A percentile compares a stretch with the other conserved stretches of the same genome.
phyloP scores from a whole-genome alignment of 177 flowering plant species.

The Vitis hybrid region DNA sequence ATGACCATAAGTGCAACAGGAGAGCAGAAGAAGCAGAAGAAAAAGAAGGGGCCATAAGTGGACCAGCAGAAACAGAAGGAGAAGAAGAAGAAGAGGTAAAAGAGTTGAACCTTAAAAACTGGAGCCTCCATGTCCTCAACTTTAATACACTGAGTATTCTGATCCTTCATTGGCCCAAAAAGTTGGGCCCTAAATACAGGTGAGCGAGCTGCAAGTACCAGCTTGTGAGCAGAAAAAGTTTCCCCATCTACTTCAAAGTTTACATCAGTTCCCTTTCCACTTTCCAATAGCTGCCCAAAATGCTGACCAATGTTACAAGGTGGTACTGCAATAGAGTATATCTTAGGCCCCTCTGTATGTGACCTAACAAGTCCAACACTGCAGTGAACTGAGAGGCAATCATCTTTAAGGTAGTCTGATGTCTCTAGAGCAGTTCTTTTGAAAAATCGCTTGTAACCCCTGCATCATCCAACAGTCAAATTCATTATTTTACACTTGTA shows the following conservation, averaged over 20 bases:
- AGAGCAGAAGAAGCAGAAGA: background rate
- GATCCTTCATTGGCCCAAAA: conserved; percentile 74
- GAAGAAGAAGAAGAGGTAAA: no score
- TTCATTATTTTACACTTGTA: background rate
- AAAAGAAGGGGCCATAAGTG: background rate
- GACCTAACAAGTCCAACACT: conserved; percentile 65
- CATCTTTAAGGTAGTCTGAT: conserved; percentile 74
- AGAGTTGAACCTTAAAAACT: conserved; percentile 55
- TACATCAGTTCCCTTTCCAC: conserved; percentile 59
- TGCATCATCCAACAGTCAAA: conserved; percentile 24
- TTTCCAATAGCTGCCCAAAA: conserved; percentile 57
- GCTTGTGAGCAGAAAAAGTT: conserved; percentile 56
- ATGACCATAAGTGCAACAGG: background rate
- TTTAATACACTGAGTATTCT: conserved; percentile 41
- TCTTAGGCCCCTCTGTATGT: conserved; percentile 57
- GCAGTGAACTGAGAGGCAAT: conserved; percentile 61
- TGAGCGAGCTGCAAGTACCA: conserved; percentile 76
- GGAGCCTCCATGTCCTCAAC: conserved; percentile 68
- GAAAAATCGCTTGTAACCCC: conserved; percentile 77
- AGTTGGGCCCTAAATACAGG: conserved; percentile 77
- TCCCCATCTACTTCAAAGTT: conserved; percentile 61
- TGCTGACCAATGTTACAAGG: conserved; percentile 59
- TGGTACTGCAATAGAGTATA: conserved; percentile 51
- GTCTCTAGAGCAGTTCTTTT: conserved; percentile 54
- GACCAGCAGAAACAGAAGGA: background rate